Evolutionary conservation across 1,284 basidiomycete genomes (phyloP), one percentile per base, ranked within the genome.

Genomic region (Marasmius oreades): DNA sequence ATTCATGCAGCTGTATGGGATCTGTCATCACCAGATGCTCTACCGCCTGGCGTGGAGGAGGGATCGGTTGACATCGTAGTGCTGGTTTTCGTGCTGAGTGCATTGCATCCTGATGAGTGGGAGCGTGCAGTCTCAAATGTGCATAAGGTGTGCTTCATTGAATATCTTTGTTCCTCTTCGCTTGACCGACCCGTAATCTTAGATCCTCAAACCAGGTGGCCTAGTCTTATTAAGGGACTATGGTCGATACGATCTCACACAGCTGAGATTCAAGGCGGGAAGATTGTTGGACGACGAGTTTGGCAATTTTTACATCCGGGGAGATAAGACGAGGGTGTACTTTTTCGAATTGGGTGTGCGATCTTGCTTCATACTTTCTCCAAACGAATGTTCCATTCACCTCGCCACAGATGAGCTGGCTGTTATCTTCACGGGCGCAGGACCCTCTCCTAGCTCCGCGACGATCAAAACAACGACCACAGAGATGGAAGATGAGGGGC

Each of bases 281-380:
- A 80, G 97, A 28, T 79, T 99, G 61, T 80, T 99, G 14, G 90
- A 93, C 39, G 93, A 96, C 52, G 47, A 50, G 5, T n/a, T 18
- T 7, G 47, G 47, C 5, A 95, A 96, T 69, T 92, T 96, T 61
- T 98, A 98, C 66, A 88, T 95, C 51, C 83, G 96, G 48, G 96
- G 96, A 1, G 96, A 99, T 71, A 96, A 95, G 62, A 99, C 96
- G 0, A 79, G 97, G 34, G 95, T 98, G 0, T 98, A 97, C 70
- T 98, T 97, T 70, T 98, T 98, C 65, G 90, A 92, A 60, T 70
- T 90, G 18, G 91, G 92, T 90, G 61, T 46, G 78, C 67, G 0
- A 16, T 53, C 23, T 22, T 55, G 18, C 53, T n/a, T 48, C 11
- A 31, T 44, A 31, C 28, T 28, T 31, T 47, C 23, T 23, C 34